Base-by-base conservation (phyloP, 371 early-diverging fungal species). In the Rhizopus sp. region DNA sequence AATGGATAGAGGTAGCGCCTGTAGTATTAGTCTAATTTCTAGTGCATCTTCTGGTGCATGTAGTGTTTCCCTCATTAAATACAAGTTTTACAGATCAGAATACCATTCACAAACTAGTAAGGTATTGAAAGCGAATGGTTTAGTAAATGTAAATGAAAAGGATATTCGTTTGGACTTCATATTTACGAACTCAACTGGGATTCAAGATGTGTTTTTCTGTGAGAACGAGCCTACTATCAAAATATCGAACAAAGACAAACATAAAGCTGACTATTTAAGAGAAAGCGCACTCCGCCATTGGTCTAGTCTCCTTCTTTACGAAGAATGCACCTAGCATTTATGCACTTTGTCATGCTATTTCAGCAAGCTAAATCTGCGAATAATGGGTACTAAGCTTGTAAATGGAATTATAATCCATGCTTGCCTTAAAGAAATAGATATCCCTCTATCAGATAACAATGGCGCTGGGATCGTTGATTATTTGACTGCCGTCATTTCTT, bases 401-500 rank as follows among this genome's bases (percentile, higher is more conserved):
- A 49, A 57, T 57, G 48, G 57, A 47, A 50, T 57, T 33, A 42
- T 50, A 33, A 31, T 57, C 33, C 57, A 50, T 57, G 41, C 40
- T 42, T 50, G 44, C 42, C 41, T 57, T 31, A 50, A 57, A 50
- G 57, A 57, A 57, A 40, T 57, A 50, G 42, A 4, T 42, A 50
- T 57, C 12, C 42, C 57, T 55, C 47, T 37, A 38, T 47, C 38
- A 23, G 55, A 47, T 55, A 47, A 37, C 47, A 55, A 37, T 39
- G 41, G 57, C 17, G 57, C 50, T 57, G 57, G 50, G 33, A 57
- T 57, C 17, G 50, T 50, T 41, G 57, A 57, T 12, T 57, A 57
- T 49, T 40, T 57, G 31, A 49, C 57, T 32, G 31, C 50, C 17
- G 50, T 57, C 50, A 32, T 57, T 50, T 57, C 50, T 50, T 57